phyloP scores from a whole-genome alignment of 768 basidiomycete species.

The Boletus bicolor region DNA sequence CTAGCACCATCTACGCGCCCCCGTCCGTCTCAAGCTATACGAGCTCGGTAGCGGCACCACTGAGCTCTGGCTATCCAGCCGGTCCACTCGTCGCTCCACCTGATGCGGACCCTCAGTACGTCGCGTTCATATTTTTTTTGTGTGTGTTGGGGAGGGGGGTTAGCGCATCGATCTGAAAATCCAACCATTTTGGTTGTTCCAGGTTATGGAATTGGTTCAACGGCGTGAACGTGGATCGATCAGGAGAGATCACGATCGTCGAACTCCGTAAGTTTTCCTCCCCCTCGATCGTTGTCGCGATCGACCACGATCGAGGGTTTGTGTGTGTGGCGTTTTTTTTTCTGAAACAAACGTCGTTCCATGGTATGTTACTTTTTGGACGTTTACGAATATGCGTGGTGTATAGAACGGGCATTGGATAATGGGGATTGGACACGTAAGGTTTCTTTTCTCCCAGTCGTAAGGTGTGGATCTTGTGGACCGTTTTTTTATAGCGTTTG shows the following conservation, averaged over 20 bases:
- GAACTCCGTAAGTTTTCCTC: constrained; percentile 58
- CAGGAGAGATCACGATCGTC: constrained; percentile 57
- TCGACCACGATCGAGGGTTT: no score
- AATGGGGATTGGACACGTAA: constrained; percentile 76
- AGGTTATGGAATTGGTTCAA: constrained; percentile 76
- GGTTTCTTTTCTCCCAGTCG: constrained; percentile 24
- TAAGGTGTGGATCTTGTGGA: no score
- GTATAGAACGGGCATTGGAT: constrained; percentile 38
- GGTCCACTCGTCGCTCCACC: constrained; percentile 25
- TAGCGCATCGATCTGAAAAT: no score
- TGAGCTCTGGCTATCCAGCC: background rate
- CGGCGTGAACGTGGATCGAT: constrained; percentile 66
- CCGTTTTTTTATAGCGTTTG: constrained; percentile 52
- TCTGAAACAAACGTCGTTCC: no score
- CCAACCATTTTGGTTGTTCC: no score
- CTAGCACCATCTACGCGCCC: constrained; percentile 7
- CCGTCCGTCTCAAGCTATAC: background rate
- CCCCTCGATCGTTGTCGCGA: background rate
- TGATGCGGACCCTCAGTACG: constrained; percentile 76
- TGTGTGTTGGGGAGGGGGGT: no score
- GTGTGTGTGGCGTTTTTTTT: background rate
- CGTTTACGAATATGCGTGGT: no score
- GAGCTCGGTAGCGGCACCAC: background rate
- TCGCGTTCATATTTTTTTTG: background rate
- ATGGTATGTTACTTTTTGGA: no score